These are phyloP conservation scores for Plasmodium gonderi DNA, from an alignment of 169 alveolate genomes.

Conservation along the genomic window DNA sequence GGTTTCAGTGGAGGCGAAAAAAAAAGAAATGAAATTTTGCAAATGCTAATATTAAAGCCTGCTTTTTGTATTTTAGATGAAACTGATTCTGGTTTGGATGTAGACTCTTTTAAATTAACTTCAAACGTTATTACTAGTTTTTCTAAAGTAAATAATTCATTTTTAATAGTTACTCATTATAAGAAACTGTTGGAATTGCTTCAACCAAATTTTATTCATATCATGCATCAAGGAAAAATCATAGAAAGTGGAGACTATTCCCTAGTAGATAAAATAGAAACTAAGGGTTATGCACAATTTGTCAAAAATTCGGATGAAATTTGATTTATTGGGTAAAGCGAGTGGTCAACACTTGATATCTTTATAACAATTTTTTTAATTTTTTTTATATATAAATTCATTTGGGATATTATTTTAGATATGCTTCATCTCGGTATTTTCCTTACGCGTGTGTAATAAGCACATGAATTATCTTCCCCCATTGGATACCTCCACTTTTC, in stretches of 20 bases:
- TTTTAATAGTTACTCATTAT: constrained; percentile 83
- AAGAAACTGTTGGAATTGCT: constrained; percentile 78
- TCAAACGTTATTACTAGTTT: constrained; percentile 74
- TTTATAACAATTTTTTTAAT: not conserved
- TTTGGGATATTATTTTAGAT: not conserved
- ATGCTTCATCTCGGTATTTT: not conserved
- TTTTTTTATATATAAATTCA: not conserved
- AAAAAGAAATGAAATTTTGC: constrained; percentile 82
- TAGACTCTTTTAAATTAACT: constrained; percentile 78
- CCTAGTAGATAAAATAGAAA: constrained; percentile 76
- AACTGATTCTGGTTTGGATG: constrained; percentile 84
- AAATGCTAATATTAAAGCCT: constrained; percentile 79
- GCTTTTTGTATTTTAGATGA: constrained; percentile 79
- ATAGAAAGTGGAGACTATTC: constrained; percentile 76
- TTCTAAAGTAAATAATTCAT: constrained; percentile 75
- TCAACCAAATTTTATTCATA: constrained; percentile 76
- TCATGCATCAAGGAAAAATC: constrained; percentile 79
- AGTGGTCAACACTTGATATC: not conserved
- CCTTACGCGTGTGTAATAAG: not conserved
- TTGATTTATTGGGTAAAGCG: not conserved
- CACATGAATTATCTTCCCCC: too few species aligned
- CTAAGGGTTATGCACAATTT: constrained; percentile 72
- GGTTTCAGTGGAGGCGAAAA: constrained; percentile 85
- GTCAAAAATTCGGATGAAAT: constrained; percentile 27
- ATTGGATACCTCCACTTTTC: not conserved